Evolutionary conservation across 306 rosid genomes (phyloP), one percentile per base, ranked within the genome.

Genomic region (Vachellia pachyceras): DNA sequence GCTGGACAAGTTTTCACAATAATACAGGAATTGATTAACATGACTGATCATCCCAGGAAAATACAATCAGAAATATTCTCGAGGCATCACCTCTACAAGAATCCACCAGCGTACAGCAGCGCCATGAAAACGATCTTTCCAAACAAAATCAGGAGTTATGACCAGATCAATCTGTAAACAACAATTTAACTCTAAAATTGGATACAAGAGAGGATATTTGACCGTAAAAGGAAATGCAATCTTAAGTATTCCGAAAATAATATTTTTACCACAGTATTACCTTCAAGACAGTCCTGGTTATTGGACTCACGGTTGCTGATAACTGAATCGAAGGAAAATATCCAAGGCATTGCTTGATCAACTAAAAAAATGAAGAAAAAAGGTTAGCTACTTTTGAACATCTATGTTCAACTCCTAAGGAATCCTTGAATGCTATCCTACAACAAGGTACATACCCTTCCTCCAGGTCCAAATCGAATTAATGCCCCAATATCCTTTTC

Each of bases 121-220:
- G 77, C 97, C 97, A 84, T 95, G 99, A 86, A 88, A 90, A 83
- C 94, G 97, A 85, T 95, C 99, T 88, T 93, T 95, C 99, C 99
- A 95, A 75, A 76, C 75, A 73, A 95, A 93, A 68, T 58, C 91
- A 40, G 95, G 94, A 17, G 76, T 88, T 71, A 95, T 89, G 84
- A 80, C 88, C 82, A 95, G 84, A 85, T 89, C 97, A 84, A 95
- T 83, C 98, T 95, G 90, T 79, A 77, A 85, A 68, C 18, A 63
- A 73, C 60, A 35, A 84, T 54, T 37, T n/a, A 67, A 55, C 23
- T 76, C 60, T 47, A 75, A 47, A 85, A 60, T 42, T 44, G 44
- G 69, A 77, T 37, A 82, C 73, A n/a, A n/a, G 29, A 39, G 58
- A 33, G 45, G 29, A 52, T 72, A 25, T 39, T 44, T 45, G 69